Conservation (phyloP, 306 rosid genomes). For the Medicago ruthenica region DNA sequence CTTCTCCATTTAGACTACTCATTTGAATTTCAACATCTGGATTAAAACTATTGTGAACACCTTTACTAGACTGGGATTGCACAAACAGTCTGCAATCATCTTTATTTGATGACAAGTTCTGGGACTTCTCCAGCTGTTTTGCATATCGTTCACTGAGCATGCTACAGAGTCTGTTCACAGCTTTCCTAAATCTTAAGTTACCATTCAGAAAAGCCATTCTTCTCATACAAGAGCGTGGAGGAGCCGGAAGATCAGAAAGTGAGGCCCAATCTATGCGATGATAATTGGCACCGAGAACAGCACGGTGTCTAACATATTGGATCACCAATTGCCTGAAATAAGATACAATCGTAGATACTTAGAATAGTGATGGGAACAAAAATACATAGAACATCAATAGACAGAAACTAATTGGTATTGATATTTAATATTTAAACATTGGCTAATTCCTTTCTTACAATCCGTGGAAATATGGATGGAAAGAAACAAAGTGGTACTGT, state of each 20-base stretch:
- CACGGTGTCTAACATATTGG: conserved; percentile 85
- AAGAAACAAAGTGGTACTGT: not conserved
- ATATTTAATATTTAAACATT: not conserved
- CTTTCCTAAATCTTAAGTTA: conserved; percentile 66
- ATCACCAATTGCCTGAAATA: conserved; percentile 79
- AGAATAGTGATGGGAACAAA: not conserved
- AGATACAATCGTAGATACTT: conserved; percentile 38
- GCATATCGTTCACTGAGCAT: conserved; percentile 73
- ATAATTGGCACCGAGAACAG: conserved; percentile 70
- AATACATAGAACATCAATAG: not conserved
- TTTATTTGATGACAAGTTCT: conserved; percentile 50
- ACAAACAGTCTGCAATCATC: conserved; percentile 53
- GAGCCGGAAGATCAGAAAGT: conserved; percentile 80
- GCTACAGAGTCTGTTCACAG: conserved; percentile 84
- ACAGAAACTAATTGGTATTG: conserved; percentile 4
- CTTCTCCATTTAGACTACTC: conserved; percentile 54
- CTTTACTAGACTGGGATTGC: conserved; percentile 50
- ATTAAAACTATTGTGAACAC: conserved; percentile 31
- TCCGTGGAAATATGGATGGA: not conserved
- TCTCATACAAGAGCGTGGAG: conserved; percentile 71
- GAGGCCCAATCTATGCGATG: conserved; percentile 77
- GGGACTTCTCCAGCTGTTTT: conserved; percentile 60
- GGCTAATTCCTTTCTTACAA: conserved; percentile 14
- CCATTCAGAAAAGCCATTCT: conserved; percentile 68
- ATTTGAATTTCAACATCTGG: conserved; percentile 44